Conservation (phyloP, 768 basidiomycete species). For the Psilocybe tampanensis region DNA sequence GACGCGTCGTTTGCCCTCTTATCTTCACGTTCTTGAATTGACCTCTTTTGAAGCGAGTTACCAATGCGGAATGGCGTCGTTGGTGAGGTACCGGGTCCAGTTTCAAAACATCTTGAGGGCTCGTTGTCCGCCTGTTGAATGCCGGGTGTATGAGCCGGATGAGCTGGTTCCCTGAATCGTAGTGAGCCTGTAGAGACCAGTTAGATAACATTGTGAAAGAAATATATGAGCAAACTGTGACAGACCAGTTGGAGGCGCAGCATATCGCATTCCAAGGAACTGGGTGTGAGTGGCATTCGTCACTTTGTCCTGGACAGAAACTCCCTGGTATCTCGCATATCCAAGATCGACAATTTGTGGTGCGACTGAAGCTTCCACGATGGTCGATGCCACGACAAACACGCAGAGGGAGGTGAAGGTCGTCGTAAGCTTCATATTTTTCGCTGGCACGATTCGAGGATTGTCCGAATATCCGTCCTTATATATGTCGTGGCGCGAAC, state of each 20-base stretch:
- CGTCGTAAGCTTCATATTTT: too few species aligned
- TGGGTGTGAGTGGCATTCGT: slow-evolving; percentile 34
- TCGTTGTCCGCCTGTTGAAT: slow-evolving; percentile 33
- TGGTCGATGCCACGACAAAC: not conserved
- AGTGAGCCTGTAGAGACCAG: slow-evolving; percentile 27
- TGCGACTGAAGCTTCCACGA: not conserved
- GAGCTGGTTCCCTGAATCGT: slow-evolving; percentile 37
- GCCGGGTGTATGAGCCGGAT: slow-evolving; percentile 26
- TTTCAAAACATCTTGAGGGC: slow-evolving; percentile 35
- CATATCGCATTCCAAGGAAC: slow-evolving; percentile 50
- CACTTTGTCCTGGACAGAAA: slow-evolving; percentile 7
- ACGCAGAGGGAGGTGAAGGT: not conserved
- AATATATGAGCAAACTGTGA: too few species aligned
- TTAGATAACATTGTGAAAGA: too few species aligned
- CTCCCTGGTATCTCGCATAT: slow-evolving; percentile 45
- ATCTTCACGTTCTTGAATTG: not conserved
- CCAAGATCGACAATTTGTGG: slow-evolving; percentile 41
- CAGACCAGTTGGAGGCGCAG: slow-evolving; percentile 49
- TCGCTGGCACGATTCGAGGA: not conserved
- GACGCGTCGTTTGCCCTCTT: not conserved
- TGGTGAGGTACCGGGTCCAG: slow-evolving; percentile 26
- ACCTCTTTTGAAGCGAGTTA: not conserved
- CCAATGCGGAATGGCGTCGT: slow-evolving; percentile 33
- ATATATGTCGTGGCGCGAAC: too few species aligned
- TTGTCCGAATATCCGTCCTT: not conserved